Conservation (phyloP, 225 moss, liverwort and hornwort genomes). For the Thuidium tamariscinum region DNA sequence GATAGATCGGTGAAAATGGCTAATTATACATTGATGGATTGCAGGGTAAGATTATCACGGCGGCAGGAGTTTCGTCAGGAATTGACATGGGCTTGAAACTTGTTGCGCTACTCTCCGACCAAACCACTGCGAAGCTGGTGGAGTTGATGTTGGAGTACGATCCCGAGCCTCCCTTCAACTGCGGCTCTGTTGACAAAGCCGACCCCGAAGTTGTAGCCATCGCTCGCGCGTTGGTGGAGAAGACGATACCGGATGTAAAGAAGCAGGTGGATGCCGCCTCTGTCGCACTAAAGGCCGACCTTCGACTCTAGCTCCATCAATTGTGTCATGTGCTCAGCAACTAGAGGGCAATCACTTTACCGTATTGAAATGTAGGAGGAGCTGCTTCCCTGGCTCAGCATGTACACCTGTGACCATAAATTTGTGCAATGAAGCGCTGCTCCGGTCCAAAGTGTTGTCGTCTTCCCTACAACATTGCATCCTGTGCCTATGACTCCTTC, state of each 20-base stretch:
- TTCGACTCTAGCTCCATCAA: not conserved
- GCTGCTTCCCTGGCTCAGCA: not conserved
- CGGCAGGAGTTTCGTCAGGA: conserved; percentile 41
- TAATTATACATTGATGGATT: not conserved
- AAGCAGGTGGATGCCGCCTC: not conserved
- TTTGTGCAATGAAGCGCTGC: not conserved
- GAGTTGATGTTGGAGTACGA: conserved; percentile 41
- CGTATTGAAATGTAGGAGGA: not conserved
- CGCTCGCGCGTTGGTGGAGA: not conserved
- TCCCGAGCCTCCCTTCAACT: conserved; percentile 34
- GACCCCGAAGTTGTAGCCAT: conserved; percentile 19
- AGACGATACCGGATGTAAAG: not conserved
- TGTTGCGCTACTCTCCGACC: conserved; percentile 11
- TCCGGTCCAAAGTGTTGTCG: not conserved
- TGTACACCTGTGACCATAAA: not conserved
- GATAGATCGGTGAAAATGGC: not conserved
- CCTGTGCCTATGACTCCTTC: not conserved
- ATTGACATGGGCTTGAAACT: conserved; percentile 43
- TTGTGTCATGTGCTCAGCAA: not conserved
- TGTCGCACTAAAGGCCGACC: not conserved
- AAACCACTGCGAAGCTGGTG: conserved; percentile 29
- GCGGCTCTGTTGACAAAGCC: conserved; percentile 19
- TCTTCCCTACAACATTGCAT: not conserved
- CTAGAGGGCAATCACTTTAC: not conserved
- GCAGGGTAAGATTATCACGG: conserved; percentile 43